Evolutionary conservation across 2,329 filamentous ascomycete species (phyloP).

Genomic region (Furcasterigmium furcatum): DNA sequence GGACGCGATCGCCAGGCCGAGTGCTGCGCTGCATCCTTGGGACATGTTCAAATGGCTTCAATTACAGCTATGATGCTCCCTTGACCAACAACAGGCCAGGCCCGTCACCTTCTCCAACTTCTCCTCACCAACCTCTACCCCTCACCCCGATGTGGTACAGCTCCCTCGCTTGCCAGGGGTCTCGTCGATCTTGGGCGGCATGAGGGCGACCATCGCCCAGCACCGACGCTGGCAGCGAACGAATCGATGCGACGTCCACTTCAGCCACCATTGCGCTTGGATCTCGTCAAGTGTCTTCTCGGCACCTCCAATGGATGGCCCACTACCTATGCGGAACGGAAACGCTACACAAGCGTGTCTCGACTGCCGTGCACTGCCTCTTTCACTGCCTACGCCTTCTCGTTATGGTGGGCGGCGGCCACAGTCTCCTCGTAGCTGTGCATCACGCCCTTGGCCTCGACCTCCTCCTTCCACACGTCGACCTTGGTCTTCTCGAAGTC

Average conservation of each 20-base stretch:
- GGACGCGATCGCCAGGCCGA: too few relatives aligned
- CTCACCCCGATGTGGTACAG: not conserved
- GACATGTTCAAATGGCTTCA: not conserved
- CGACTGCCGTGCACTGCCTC: too few relatives aligned
- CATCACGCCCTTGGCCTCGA: conserved; percentile 42
- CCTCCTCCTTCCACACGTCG: conserved; percentile 50
- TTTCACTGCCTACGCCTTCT: conserved; percentile 2
- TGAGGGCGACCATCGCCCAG: too few relatives aligned
- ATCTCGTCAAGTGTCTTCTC: not conserved
- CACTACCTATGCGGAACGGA: too few relatives aligned
- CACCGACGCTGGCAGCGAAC: too few relatives aligned
- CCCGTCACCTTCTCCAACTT: not conserved
- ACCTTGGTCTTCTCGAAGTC: conserved; percentile 64
- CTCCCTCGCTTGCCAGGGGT: too few relatives aligned
- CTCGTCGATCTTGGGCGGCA: too few relatives aligned
- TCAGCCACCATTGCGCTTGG: too few relatives aligned
- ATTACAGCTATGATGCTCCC: not conserved
- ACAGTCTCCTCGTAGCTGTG: conserved; percentile 43
- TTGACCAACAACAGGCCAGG: too few relatives aligned
- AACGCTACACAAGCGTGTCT: too few relatives aligned
- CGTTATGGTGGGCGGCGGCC: conserved; percentile 22
- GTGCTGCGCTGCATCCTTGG: too few relatives aligned
- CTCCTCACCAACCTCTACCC: not conserved
- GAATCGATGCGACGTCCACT: not conserved
- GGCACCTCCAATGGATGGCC: too few relatives aligned